Evolutionary conservation across 106 monocot species (phyloP), one percentile per base, ranked within the genome.

Genomic region (Alisma plantagoaquatica): DNA sequence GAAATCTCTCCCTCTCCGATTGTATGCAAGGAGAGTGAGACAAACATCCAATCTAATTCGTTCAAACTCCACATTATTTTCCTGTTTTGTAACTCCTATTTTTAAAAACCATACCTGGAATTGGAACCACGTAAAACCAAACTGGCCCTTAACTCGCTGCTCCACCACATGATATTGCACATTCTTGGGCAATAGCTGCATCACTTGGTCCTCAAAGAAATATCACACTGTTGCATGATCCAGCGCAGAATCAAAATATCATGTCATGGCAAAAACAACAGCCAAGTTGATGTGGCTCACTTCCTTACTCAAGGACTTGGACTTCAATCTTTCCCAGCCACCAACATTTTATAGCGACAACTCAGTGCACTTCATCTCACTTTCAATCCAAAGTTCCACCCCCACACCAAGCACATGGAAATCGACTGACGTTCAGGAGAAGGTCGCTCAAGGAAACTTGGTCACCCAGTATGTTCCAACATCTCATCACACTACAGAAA

Each of bases 211-310:
- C 3, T 10, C 45, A 8, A 8, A 17, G 11, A 46, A 46, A 17
- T 18, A 46, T n/a, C 45, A 4, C 10, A n/a, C 45, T 9, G 45
- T 46, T 46, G 45, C 45, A n/a, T 18, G 45, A n/a, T 46, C 45
- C n/a, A 46, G 45, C n/a, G 6, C 45, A 46, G 45, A 46, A 18
- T 10, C 45, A 3, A 17, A 46, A 46, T 46, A 46, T 46, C 45
- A 18, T 3, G 45, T 18, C 14, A 8, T 46, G 6, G 45, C 45
- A n/a, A 6, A 8, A 10, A 46, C 45, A 8, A 46, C 45, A 10
- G 45, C 45, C 19, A 18, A 46, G 16, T n/a, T 46, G 14, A 4
- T 46, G 3, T 46, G 45, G 45, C n/a, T 10, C 45, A n/a, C 3
- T 8, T 17, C 3, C 19, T n/a, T 46, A 3, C n/a, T 46, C 14